phyloP scores from a whole-genome alignment of 2,329 filamentous ascomycete species.

The Sporothrix phasma region DNA sequence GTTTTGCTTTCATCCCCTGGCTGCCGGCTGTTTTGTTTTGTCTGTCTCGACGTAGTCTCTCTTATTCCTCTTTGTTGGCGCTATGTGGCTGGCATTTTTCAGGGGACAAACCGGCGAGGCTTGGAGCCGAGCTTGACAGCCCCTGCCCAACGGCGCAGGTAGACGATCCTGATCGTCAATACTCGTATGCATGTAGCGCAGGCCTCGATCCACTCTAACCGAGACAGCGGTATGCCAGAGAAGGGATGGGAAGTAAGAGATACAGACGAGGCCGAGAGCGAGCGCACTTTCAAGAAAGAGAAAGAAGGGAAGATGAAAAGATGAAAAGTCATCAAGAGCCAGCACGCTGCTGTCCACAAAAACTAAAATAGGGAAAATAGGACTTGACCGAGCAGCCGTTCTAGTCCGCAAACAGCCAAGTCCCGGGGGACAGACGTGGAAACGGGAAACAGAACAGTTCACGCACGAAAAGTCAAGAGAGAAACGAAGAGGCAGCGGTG shows the following conservation, averaged over 20 bases:
- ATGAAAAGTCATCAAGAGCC: no score
- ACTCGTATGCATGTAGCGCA: not conserved
- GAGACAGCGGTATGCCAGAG: not conserved
- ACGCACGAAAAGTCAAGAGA: not conserved
- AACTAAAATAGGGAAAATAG: not conserved
- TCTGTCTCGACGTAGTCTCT: not conserved
- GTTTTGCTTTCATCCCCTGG: not conserved
- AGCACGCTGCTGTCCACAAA: not conserved
- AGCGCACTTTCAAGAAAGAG: not conserved
- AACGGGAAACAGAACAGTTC: not conserved
- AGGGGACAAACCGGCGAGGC: not conserved
- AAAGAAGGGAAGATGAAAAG: not conserved
- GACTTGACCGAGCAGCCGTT: not conserved
- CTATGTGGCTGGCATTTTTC: not conserved
- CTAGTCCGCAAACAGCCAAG: constrained; percentile 11
- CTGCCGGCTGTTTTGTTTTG: not conserved
- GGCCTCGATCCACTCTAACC: not conserved
- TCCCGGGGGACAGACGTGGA: not conserved
- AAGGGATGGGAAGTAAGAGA: not conserved
- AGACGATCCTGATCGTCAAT: not conserved
- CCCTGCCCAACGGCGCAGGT: not conserved
- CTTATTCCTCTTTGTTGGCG: not conserved
- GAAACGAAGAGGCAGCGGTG: not conserved
- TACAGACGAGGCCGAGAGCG: not conserved
- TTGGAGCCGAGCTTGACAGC: not conserved